A percentile compares a stretch with the other conserved stretches of the same genome.
Evolutionary conservation across 345 rosid genomes (phyloP).

Genomic region (Microcos paniculata): DNA sequence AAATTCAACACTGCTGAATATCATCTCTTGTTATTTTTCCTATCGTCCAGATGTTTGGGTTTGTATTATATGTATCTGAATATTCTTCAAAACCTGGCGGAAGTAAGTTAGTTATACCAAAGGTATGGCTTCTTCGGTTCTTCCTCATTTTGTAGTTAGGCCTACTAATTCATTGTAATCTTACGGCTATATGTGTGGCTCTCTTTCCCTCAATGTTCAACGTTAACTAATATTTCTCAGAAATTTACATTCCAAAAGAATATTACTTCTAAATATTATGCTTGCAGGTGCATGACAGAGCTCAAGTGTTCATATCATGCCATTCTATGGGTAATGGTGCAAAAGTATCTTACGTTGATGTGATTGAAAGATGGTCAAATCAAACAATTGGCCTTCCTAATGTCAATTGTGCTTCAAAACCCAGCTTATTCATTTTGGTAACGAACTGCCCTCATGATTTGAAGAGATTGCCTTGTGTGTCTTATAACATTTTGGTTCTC

Average conservation of each 20-base stretch:
- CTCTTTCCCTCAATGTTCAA: not conserved
- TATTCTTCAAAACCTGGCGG: conserved; percentile 44
- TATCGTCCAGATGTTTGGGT: conserved; percentile 75
- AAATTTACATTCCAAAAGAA: not conserved
- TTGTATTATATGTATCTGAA: conserved; percentile 62
- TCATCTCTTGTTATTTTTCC: not conserved
- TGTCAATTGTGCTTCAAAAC: conserved; percentile 49
- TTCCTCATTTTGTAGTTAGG: conserved; percentile 12
- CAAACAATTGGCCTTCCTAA: conserved; percentile 56
- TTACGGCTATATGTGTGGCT: not conserved
- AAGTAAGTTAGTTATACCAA: conserved; percentile 53
- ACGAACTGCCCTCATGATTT: not conserved
- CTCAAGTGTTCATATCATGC: conserved; percentile 75
- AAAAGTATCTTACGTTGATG: conserved; percentile 51
- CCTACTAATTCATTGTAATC: not conserved
- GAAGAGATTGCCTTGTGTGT: not conserved
- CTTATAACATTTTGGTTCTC: not conserved
- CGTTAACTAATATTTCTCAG: not conserved
- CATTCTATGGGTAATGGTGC: conserved; percentile 35
- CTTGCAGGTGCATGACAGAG: conserved; percentile 88
- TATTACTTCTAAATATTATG: conserved; percentile 8
- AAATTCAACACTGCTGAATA: conserved; percentile 16
- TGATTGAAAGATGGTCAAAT: conserved; percentile 77
- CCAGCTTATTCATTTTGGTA: conserved; percentile 73
- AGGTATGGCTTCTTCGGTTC: conserved; percentile 41